Conservation (phyloP, 495 filamentous ascomycete species). For the Trichoderma virens region DNA sequence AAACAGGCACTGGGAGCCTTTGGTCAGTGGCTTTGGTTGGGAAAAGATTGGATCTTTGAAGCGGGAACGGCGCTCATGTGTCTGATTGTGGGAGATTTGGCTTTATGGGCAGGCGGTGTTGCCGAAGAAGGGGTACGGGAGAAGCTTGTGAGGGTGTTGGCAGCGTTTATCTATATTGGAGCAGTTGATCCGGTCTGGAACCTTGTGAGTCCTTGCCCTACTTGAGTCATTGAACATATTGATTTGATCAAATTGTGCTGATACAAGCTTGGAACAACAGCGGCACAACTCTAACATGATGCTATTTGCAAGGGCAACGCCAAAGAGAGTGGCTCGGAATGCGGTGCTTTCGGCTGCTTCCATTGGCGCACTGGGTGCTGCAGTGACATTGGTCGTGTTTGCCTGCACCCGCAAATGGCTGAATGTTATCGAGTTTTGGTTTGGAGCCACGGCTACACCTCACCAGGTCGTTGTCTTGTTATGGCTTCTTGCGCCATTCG, state of each 20-base stretch:
- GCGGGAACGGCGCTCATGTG: not conserved
- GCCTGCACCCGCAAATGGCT: not conserved
- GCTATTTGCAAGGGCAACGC: too few relatives aligned
- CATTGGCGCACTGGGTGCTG: too few relatives aligned
- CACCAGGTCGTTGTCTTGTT: not conserved
- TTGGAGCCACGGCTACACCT: not conserved
- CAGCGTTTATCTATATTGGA: not conserved
- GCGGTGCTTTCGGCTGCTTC: too few relatives aligned
- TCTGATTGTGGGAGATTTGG: not conserved
- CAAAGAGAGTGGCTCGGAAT: too few relatives aligned
- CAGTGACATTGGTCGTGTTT: not conserved
- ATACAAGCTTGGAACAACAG: too few relatives aligned
- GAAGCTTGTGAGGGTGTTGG: not conserved
- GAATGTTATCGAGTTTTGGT: not conserved
- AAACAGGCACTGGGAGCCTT: not conserved
- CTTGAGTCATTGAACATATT: too few relatives aligned
- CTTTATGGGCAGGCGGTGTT: not conserved
- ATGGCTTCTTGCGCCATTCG: not conserved
- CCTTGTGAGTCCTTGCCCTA: not conserved
- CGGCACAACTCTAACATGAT: too few relatives aligned
- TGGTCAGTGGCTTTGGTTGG: not conserved
- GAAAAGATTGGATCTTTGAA: not conserved
- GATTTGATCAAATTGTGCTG: too few relatives aligned
- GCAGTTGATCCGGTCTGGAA: not conserved
- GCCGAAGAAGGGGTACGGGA: not conserved